These are phyloP conservation scores for Sequoiadendron giganteum DNA, from an alignment of 75 land plant genomes.

Conservation along the genomic window DNA sequence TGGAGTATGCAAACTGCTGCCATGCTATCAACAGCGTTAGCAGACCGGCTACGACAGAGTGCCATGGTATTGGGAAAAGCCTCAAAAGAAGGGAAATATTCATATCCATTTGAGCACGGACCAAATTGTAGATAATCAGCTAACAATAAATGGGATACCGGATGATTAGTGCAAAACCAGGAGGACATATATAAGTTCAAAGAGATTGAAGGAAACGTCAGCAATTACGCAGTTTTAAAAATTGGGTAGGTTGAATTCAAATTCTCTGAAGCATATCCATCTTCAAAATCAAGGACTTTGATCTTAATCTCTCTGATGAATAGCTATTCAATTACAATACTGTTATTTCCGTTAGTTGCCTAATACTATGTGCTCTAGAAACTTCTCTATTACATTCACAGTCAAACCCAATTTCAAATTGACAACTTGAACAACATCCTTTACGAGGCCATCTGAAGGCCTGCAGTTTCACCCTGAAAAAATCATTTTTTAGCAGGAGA, in stretches of 20 bases:
- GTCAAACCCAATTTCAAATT: not conserved
- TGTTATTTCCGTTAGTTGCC: not conserved
- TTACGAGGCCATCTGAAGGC: not conserved
- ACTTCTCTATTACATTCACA: not conserved
- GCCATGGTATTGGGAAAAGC: not conserved
- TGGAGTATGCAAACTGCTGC: constrained; percentile 64
- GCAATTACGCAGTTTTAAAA: not conserved
- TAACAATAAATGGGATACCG: not conserved
- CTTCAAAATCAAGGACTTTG: not conserved
- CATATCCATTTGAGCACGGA: not conserved
- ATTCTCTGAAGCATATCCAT: not conserved
- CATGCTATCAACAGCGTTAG: not conserved
- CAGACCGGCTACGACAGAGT: not conserved
- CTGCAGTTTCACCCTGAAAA: not conserved
- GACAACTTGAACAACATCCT: not conserved
- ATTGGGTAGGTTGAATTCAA: not conserved
- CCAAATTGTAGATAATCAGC: not conserved
- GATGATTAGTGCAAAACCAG: not conserved
- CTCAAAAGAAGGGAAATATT: not conserved
- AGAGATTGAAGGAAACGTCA: not conserved
- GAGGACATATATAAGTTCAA: not conserved
- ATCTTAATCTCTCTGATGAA: not conserved
- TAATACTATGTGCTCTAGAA: not conserved
- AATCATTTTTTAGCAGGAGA: not conserved
- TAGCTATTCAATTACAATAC: not conserved